Base-by-base conservation (phyloP, 352 stramenopile species). In the Ochromonadaceae sp. region DNA sequence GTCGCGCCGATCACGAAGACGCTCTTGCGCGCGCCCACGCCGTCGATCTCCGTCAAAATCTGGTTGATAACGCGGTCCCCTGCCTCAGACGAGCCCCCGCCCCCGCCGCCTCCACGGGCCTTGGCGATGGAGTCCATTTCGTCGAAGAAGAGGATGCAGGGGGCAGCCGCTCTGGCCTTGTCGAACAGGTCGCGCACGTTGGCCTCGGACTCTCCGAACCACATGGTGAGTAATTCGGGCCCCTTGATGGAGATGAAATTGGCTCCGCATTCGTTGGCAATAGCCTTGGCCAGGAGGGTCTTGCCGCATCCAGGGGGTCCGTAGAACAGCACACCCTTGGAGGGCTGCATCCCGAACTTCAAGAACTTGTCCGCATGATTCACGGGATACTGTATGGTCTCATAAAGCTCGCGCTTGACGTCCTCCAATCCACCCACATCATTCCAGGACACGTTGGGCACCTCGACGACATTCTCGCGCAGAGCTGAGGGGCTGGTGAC, bases 71-170 rank as follows among this genome's bases (percentile, higher is more conserved):
- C 91, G 77, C 92, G 87, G 75, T 99, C 93, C 67, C 90, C 93
- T 25, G 91, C 95, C 56, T 95, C 92, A 48, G 87, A 90, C 28
- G 82, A 84, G 65, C 95, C 91, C 20, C 88, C 90, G 3, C 82
- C 78, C 4, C 77, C 67, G 60, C 81, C 92, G 67, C 78, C 86
- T 38, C 91, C 92, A 76, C 94, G 85, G 58, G 91, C 85, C 71
- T 93, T 78, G 20, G 92, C 93, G 38, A 99, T 93, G 59, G 92
- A 96, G 76, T 99, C 95, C 43, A 99, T 77, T 74, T 99, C 93
- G 79, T 99, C 95, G 70, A 99, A 98, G 77, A 99, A 98, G 7
- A 99, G 73, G 67, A 99, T 96, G 76, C 86, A 97, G 15, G 95
- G 93, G 67, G 91, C 93, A 20, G 94, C 92, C 7, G 75, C 82